Conservation (phyloP, 2,329 filamentous ascomycete species). For the Davidsoniella eucalypti region DNA sequence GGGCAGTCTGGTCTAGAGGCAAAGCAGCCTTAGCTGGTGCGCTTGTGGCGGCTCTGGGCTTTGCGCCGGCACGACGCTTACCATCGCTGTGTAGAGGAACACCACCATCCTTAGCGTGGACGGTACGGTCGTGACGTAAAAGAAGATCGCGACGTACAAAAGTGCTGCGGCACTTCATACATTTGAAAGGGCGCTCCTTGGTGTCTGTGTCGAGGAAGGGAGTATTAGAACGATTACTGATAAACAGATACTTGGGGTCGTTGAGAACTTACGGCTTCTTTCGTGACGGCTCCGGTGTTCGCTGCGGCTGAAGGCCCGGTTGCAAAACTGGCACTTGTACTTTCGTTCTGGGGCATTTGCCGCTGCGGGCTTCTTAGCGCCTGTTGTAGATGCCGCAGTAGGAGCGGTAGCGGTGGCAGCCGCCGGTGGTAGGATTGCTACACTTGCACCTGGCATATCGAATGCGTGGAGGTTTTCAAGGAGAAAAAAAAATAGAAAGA, state of each 20-base stretch:
- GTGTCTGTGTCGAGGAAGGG: constrained; percentile 47
- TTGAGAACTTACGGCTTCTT: constrained; percentile 70
- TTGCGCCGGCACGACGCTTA: constrained; percentile 63
- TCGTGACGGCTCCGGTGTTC: constrained; percentile 96
- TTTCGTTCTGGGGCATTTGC: constrained; percentile 64
- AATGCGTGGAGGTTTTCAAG: constrained; percentile 18
- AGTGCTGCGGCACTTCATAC: constrained; percentile 92
- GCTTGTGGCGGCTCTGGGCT: constrained; percentile 44
- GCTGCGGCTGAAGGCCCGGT: constrained; percentile 89
- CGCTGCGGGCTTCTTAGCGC: constrained; percentile 3
- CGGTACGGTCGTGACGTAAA: constrained; percentile 90
- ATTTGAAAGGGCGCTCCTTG: constrained; percentile 97
- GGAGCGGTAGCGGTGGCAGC: constrained; percentile 48
- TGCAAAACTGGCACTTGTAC: constrained; percentile 99
- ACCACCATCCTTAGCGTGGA: constrained; percentile 95
- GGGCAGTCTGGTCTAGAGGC: constrained; percentile 65
- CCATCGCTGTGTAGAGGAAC: constrained; percentile 86
- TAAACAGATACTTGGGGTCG: not conserved
- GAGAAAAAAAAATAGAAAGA: not conserved
- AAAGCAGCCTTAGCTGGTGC: constrained; percentile 58
- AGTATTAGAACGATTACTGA: constrained; percentile 12
- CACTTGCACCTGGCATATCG: constrained; percentile 54
- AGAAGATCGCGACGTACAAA: constrained; percentile 95
- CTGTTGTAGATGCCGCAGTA: constrained; percentile 51
- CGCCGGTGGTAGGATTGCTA: constrained; percentile 46